These are phyloP conservation scores for Draba incana DNA, from an alignment of 345 rosid species.

Conservation along the genomic window DNA sequence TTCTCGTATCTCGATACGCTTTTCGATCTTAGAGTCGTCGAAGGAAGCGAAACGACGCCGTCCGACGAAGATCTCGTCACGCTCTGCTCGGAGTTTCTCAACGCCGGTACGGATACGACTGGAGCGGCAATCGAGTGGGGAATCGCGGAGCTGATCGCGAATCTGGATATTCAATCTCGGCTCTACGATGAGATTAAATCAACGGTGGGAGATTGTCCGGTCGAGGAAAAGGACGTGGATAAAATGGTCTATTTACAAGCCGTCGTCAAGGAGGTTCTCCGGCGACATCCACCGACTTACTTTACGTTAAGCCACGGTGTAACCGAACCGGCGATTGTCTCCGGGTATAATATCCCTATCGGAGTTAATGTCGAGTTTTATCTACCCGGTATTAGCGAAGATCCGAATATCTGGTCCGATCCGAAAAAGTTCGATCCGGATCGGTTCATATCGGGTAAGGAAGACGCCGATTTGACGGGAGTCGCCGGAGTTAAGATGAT, in stretches of 20 bases:
- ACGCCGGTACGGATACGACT: conserved; percentile 86
- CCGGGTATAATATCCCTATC: conserved; percentile 61
- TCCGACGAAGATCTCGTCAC: conserved; percentile 70
- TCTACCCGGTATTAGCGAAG: conserved; percentile 53
- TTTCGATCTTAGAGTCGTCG: conserved; percentile 54
- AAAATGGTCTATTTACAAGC: conserved; percentile 64
- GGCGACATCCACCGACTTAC: conserved; percentile 78
- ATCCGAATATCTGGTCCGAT: conserved; percentile 64
- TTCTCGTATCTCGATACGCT: conserved; percentile 84
- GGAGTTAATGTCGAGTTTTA: conserved; percentile 60
- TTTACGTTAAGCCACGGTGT: conserved; percentile 71
- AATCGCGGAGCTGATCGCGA: conserved; percentile 63
- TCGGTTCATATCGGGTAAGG: conserved; percentile 53
- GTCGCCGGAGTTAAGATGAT: conserved; percentile 64
- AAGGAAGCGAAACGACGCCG: conserved; percentile 57
- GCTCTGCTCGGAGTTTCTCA: conserved; percentile 81
- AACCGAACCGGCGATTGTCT: conserved; percentile 61
- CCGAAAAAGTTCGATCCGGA: conserved; percentile 72
- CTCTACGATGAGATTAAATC: conserved; percentile 58
- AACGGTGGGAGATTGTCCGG: conserved; percentile 52
- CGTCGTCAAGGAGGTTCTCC: conserved; percentile 64
- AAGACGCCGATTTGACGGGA: conserved; percentile 73
- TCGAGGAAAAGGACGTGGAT: conserved; percentile 64
- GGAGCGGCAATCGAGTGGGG: conserved; percentile 87
- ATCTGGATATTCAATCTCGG: conserved; percentile 58